Percentiles rank a stretch among this genome's conserved stretches.
These are phyloP conservation scores for Ceratocystis colombiana DNA, from an alignment of 2,329 filamentous ascomycete genomes.

Conservation along the genomic window DNA sequence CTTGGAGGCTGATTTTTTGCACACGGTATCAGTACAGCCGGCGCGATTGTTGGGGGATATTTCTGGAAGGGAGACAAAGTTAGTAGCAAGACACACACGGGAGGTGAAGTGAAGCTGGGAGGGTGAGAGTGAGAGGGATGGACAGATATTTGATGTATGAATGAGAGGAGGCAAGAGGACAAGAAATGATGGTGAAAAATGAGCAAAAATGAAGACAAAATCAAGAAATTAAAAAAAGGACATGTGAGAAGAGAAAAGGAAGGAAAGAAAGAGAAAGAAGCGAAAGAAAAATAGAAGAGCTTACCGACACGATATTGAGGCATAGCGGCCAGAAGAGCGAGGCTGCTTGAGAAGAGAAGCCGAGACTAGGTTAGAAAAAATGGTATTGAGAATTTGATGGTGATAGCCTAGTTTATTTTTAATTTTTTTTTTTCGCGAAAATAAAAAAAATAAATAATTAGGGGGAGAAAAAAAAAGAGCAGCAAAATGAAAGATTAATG, in stretches of 20 bases:
- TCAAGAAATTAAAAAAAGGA: no score
- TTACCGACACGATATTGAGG: constrained; percentile 41
- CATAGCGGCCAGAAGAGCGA: constrained; percentile 31
- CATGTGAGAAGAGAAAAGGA: background rate
- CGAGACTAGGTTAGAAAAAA: constrained; percentile 23
- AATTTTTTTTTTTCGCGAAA: background rate
- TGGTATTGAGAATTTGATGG: background rate
- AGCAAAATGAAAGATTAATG: background rate
- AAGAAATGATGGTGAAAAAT: background rate
- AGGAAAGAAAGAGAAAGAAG: background rate
- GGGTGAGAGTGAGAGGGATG: background rate
- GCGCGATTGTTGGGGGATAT: constrained; percentile 60
- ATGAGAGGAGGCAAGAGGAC: background rate
- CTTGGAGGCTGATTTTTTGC: constrained; percentile 60
- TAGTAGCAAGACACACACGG: background rate
- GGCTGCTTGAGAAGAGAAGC: background rate
- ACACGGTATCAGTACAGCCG: constrained; percentile 60
- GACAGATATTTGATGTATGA: background rate
- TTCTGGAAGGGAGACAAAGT: constrained; percentile 42
- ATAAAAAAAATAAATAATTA: constrained; percentile 7
- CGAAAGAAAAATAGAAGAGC: constrained; percentile 14
- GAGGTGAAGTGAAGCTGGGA: background rate
- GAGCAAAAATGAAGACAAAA: background rate
- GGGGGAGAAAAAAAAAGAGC: constrained; percentile 9
- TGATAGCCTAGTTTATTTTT: no score